These are phyloP conservation scores for Aspergillus proliferans DNA, from an alignment of 2,329 filamentous ascomycete species.

Conservation along the genomic window DNA sequence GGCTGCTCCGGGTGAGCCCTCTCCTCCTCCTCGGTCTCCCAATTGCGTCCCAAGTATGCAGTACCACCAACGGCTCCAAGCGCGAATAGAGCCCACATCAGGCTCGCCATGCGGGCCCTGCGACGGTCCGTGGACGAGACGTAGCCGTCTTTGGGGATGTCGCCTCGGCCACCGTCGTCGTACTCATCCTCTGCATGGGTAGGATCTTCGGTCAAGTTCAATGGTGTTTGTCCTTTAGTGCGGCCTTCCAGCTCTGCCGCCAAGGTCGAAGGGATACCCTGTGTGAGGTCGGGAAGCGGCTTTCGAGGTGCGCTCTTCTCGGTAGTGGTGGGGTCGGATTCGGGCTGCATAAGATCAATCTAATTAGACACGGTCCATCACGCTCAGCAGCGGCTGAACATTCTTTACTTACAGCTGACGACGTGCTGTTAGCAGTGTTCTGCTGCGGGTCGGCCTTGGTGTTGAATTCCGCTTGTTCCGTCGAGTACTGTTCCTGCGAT, in stretches of 20 bases:
- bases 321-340: constrained; percentile 30
- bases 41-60: constrained; percentile 78
- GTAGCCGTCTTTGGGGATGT: constrained; percentile 72
- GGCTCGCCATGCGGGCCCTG: constrained; percentile 68
- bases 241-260: constrained; percentile 62
- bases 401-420: constrained; percentile 22
- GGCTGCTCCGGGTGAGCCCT: constrained; percentile 63
- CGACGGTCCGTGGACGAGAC: constrained; percentile 84
- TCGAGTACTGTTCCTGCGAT: constrained; percentile 22
- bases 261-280: constrained; percentile 87
- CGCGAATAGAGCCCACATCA: constrained; percentile 60
- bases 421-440: constrained; percentile 23
- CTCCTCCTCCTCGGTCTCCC: constrained; percentile 70
- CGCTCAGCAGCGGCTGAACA: not conserved
- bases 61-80: constrained; percentile 52
- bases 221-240: constrained; percentile 27
- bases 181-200: constrained; percentile 35
- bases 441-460: constrained; percentile 26
- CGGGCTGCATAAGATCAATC: constrained; percentile 21
- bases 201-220: constrained; percentile 52
- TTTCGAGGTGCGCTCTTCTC: constrained; percentile 44
- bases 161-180: constrained; percentile 48
- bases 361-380: constrained; percentile 7
- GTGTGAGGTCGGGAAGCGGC: constrained; percentile 82
- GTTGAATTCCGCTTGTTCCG: constrained; percentile 36